Base-by-base conservation (phyloP, 2,329 filamentous ascomycete genomes). In the Ascochyta lentis region DNA sequence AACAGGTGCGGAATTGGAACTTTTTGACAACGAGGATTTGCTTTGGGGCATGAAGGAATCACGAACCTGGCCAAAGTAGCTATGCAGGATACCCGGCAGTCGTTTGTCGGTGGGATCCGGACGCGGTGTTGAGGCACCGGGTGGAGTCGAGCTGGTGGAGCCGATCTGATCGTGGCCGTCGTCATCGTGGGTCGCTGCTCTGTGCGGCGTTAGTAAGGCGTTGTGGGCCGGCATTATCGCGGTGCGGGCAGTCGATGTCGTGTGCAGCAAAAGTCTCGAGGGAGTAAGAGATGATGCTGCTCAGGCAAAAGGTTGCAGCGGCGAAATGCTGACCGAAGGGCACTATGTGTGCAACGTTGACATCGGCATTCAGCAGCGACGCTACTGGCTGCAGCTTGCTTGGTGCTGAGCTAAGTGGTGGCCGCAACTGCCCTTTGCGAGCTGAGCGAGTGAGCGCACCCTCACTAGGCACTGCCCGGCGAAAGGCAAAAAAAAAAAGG, bases 51-150 rank as follows among this genome's bases (percentile, higher is more conserved):
- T 73, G 85, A 86, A 84, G 70, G 75, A 76, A 64, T 86, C 85
- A 97, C 95, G 89, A 96, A 99, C 95, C 94, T 99, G 95, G 82
- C 89, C 90, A 85, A 98, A 96, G 84, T 95, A 97, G 83, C 89
- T 96, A 78, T 88, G 86, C 85, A 95, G 89, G 81, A 98, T 96
- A 76, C 92, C 91, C 67, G 95, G 95, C 75, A 96, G 84, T 79
- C 95, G 90, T 81, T 96, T 97, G 81, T 99, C 95, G 73, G 90
- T 89, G 62, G 90, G 89, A 79, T 98, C 94, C 66, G 95, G 95
- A 72, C 93, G 90, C 66, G 95, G 95, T 61, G 95, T 99, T 65
- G 92, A 90, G 76, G 96, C 86, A 72, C 93, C 92, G 67, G 93
- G 96, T 71, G 92, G 90, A 69, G 92, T 95, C 49, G 91, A 93